phyloP scores from a whole-genome alignment of 106 monocot genomes.

The Dendrobium chrysotoxum region DNA sequence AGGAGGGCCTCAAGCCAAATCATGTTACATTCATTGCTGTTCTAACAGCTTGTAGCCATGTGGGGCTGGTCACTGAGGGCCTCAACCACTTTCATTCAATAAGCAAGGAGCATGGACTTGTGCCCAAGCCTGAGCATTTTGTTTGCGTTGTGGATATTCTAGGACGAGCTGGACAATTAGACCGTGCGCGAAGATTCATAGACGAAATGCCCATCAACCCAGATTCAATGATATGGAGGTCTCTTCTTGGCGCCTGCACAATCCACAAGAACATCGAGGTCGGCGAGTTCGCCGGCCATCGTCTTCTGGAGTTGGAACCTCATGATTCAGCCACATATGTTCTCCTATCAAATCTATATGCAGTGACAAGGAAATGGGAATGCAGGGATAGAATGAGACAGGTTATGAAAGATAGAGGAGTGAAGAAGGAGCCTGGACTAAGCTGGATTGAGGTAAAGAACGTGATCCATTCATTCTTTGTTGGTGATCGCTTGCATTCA shows the following conservation, averaged over 20 bases:
- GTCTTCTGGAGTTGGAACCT: constrained; percentile 63
- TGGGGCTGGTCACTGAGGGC: constrained; percentile 62
- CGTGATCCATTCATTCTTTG: constrained; percentile 54
- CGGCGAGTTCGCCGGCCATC: constrained; percentile 62
- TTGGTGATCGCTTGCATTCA: constrained; percentile 49
- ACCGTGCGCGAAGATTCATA: constrained; percentile 48
- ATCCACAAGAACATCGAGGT: constrained; percentile 70
- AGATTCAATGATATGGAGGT: constrained; percentile 73
- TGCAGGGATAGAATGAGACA: constrained; percentile 38
- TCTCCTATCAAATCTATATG: constrained; percentile 77
- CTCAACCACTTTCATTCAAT: constrained; percentile 62
- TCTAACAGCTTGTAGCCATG: constrained; percentile 82
- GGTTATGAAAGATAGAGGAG: constrained; percentile 67
- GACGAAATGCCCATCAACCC: constrained; percentile 55
- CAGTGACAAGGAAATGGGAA: constrained; percentile 44
- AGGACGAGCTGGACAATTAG: constrained; percentile 65
- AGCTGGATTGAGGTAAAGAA: constrained; percentile 74
- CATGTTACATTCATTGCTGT: constrained; percentile 71
- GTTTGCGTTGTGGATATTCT: constrained; percentile 82
- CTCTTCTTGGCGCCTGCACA: constrained; percentile 75
- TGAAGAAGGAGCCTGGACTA: constrained; percentile 74
- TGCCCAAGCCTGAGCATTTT: constrained; percentile 60
- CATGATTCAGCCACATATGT: constrained; percentile 79
- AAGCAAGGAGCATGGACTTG: constrained; percentile 31
- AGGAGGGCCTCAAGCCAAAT: constrained; percentile 42